These are phyloP conservation scores for Penicillium verhagenii DNA, from an alignment of 495 filamentous ascomycete species.

Conservation along the genomic window DNA sequence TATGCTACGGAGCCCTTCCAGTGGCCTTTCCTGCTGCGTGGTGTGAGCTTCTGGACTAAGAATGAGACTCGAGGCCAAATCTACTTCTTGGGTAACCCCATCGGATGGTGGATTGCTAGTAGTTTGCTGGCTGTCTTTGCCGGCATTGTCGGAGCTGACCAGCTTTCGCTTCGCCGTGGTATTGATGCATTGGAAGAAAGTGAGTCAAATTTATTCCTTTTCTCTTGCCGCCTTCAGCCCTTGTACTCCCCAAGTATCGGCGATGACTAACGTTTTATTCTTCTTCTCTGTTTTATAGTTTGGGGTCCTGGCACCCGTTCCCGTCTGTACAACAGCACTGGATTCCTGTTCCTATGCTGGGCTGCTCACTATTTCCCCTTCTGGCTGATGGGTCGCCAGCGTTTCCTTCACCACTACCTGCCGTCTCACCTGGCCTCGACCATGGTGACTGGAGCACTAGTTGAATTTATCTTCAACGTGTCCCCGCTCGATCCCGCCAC, in stretches of 20 bases:
- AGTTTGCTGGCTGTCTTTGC: constrained; percentile 89
- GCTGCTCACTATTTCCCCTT: constrained; percentile 73
- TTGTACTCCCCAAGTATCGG: neutral
- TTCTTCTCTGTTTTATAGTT: constrained; percentile 23
- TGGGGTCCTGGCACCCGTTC: constrained; percentile 75
- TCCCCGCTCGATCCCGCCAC: constrained; percentile 59
- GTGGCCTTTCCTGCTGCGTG: constrained; percentile 95
- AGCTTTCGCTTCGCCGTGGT: constrained; percentile 86
- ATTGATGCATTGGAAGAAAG: constrained; percentile 91
- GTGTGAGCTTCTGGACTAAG: constrained; percentile 99
- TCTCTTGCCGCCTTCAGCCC: neutral
- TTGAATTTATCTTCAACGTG: constrained; percentile 94
- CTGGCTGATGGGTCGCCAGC: constrained; percentile 74
- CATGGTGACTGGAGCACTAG: constrained; percentile 91
- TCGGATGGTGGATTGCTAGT: constrained; percentile 97
- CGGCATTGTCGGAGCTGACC: constrained; percentile 89
- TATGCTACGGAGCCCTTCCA: constrained; percentile 94
- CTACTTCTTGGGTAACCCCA: constrained; percentile 95
- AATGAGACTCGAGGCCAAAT: constrained; percentile 96
- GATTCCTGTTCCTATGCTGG: constrained; percentile 94
- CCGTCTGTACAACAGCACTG: constrained; percentile 94
- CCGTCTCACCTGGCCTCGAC: constrained; percentile 88
- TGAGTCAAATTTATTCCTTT: constrained; percentile 52
- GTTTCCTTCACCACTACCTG: constrained; percentile 76
- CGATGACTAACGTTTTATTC: neutral